Evolutionary conservation across 1,284 basidiomycete genomes (phyloP).

Genomic region (Psilocybe mexicana): DNA sequence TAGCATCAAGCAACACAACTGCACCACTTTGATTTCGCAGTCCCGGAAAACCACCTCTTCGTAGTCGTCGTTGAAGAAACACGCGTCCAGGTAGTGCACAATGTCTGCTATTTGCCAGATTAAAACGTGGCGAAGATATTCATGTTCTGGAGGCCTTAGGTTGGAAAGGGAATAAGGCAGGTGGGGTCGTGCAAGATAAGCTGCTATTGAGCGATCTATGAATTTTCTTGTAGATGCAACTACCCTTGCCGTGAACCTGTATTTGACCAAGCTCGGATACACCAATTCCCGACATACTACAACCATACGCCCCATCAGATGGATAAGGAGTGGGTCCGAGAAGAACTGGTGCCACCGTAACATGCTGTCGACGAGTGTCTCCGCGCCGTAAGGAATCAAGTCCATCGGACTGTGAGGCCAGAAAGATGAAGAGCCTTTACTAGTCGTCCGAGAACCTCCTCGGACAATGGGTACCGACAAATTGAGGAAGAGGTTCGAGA

Average conservation of each 20-base stretch:
- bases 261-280: constrained; percentile 12
- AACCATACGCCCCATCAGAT: neutral
- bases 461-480: neutral
- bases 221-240: neutral
- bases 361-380: constrained; percentile 6
- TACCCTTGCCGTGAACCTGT: constrained; percentile 1
- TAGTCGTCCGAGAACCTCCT: constrained; percentile 1
- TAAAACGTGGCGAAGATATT: neutral
- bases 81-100: constrained; percentile 1
- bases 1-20: constrained; percentile 13
- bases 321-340: constrained; percentile 8
- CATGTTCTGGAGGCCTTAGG: neutral
- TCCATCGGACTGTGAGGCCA: constrained; percentile 7
- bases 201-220: constrained; percentile 3
- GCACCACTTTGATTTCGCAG: constrained; percentile 15
- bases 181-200: neutral
- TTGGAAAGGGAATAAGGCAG: neutral
- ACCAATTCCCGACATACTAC: neutral
- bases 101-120: neutral
- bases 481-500: neutral
- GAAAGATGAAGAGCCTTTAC: constrained; percentile 7
- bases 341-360: constrained; percentile 14
- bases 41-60: constrained; percentile 9
- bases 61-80: neutral
- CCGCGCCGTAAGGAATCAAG: constrained; percentile 9